These are phyloP conservation scores for Mucor saturninus DNA, from an alignment of 371 early-diverging fungal species.

Conservation along the genomic window DNA sequence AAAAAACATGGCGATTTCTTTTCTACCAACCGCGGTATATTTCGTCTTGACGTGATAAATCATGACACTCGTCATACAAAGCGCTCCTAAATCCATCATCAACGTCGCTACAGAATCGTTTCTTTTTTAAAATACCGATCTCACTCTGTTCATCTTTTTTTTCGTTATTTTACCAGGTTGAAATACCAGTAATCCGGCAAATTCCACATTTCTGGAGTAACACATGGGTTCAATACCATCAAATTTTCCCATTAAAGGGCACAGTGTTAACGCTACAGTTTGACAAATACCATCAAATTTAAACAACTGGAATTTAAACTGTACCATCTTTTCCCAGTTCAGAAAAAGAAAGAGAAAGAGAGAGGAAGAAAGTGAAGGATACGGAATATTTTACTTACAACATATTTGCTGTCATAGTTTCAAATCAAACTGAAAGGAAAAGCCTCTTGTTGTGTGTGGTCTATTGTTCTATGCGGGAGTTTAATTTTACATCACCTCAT, in stretches of 20 bases:
- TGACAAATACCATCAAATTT: constrained; percentile 87
- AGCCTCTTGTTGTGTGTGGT: too few species aligned
- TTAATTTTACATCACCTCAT: neutral
- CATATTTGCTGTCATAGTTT: neutral
- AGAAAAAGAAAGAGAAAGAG: neutral
- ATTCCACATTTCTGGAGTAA: constrained; percentile 90
- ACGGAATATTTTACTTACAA: too few species aligned
- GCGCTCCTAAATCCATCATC: constrained; percentile 77
- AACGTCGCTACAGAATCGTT: constrained; percentile 55
- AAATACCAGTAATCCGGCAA: constrained; percentile 78
- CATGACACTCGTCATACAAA: constrained; percentile 90
- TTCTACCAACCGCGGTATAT: constrained; percentile 93
- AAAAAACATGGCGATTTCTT: constrained; percentile 92
- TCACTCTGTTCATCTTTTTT: neutral
- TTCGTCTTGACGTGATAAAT: constrained; percentile 88
- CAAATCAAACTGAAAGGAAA: too few species aligned
- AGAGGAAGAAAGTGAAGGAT: too few species aligned
- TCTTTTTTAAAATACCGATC: neutral
- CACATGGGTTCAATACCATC: constrained; percentile 85
- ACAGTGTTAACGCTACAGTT: constrained; percentile 80
- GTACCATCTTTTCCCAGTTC: constrained; percentile 11
- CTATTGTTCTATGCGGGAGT: too few species aligned
- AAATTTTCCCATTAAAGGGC: constrained; percentile 81
- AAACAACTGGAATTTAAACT: constrained; percentile 45
- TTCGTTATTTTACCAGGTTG: constrained; percentile 75